Percentiles rank a stretch among this genome's conserved stretches.
phyloP scores from a whole-genome alignment of 805 yeast species.

The Saturnispora zaruensis region DNA sequence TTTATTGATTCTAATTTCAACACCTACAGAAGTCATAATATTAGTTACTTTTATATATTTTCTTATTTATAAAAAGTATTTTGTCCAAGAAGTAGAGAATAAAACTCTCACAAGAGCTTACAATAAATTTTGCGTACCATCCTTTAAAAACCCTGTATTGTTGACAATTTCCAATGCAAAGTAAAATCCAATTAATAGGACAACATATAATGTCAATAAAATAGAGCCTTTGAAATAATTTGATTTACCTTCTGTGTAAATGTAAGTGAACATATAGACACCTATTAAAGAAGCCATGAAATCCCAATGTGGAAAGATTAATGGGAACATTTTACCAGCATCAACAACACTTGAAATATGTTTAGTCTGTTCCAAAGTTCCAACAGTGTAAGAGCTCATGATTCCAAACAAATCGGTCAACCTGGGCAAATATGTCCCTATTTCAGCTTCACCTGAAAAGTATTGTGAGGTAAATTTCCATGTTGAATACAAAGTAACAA shows the following conservation, averaged over 20 bases:
- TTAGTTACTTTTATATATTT: background rate
- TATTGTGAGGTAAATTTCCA: conserved; percentile 24
- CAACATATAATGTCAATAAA: conserved; percentile 66
- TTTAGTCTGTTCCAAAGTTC: background rate
- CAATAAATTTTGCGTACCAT: background rate
- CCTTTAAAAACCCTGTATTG: background rate
- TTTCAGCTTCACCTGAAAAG: background rate
- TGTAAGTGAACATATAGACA: conserved; percentile 82
- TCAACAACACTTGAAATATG: background rate
- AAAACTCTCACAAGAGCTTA: too few relatives aligned
- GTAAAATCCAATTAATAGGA: conserved; percentile 74
- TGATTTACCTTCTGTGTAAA: conserved; percentile 94
- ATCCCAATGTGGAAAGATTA: conserved; percentile 95
- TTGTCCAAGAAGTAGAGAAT: background rate
- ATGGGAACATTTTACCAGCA: conserved; percentile 47
- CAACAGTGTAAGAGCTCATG: background rate
- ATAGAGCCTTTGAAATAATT: conserved; percentile 95
- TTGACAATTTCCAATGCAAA: conserved; percentile 39
- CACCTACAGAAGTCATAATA: background rate
- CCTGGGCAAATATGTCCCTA: conserved; percentile 9
- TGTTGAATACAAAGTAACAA: conserved; percentile 72
- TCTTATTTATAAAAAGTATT: background rate
- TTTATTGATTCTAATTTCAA: background rate
- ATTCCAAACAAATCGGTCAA: conserved; percentile 9
- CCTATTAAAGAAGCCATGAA: conserved; percentile 76